These are phyloP conservation scores for Linum tenue DNA, from an alignment of 345 rosid species.

Conservation along the genomic window DNA sequence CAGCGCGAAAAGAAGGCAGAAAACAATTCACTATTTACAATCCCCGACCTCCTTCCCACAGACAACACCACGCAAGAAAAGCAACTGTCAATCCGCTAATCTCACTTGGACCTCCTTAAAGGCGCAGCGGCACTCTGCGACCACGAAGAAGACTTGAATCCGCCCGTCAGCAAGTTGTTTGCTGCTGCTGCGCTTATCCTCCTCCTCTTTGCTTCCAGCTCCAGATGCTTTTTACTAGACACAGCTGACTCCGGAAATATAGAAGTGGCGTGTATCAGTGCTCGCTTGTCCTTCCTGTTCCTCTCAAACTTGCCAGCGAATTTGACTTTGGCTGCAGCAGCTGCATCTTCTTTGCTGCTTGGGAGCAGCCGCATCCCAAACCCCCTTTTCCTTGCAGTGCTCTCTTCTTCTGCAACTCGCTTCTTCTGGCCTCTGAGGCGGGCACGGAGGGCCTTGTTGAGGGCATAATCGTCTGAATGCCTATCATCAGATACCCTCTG, in stretches of 20 bases:
- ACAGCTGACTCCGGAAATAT: constrained; percentile 52
- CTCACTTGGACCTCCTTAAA: constrained; percentile 13
- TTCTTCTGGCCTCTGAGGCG: constrained; percentile 75
- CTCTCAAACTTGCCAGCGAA: constrained; percentile 65
- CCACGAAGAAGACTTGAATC: constrained; percentile 61
- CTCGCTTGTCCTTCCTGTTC: constrained; percentile 68
- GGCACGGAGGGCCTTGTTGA: constrained; percentile 74
- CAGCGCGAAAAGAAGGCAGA: too few relatives aligned
- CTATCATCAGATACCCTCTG: constrained; percentile 75
- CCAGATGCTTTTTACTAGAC: constrained; percentile 43
- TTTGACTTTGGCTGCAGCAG: constrained; percentile 49
- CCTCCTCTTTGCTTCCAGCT: constrained; percentile 75
- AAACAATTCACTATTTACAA: too few relatives aligned
- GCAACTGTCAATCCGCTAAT: background rate
- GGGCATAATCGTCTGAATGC: constrained; percentile 77
- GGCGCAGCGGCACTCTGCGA: constrained; percentile 25
- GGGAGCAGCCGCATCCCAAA: constrained; percentile 76
- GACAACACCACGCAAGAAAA: background rate
- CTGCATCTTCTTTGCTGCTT: constrained; percentile 44
- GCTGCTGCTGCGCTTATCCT: constrained; percentile 59
- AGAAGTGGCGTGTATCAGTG: constrained; percentile 55
- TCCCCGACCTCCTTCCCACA: too few relatives aligned
- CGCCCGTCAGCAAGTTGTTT: constrained; percentile 48
- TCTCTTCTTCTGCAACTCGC: constrained; percentile 80
- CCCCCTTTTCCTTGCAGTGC: constrained; percentile 59